phyloP scores from a whole-genome alignment of 345 rosid genomes.

The Microcos paniculata region DNA sequence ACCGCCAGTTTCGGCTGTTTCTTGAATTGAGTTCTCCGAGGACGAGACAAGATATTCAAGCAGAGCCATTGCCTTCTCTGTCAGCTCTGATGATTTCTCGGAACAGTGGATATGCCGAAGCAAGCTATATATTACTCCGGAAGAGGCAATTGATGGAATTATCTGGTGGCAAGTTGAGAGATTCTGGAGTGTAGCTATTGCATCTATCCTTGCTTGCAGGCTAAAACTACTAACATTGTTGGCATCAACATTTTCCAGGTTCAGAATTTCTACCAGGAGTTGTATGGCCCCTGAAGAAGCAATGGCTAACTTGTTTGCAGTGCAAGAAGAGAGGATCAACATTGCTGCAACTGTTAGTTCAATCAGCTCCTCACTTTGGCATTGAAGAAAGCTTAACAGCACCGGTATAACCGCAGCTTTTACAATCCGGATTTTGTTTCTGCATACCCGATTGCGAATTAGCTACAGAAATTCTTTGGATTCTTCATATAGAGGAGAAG shows the following conservation, averaged over 20 bases:
- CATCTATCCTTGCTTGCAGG: conserved; percentile 53
- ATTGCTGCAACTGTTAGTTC: conserved; percentile 61
- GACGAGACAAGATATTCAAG: conserved; percentile 44
- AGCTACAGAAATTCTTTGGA: not conserved
- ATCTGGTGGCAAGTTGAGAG: conserved; percentile 63
- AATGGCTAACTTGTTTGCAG: conserved; percentile 57
- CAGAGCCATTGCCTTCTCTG: conserved; percentile 59
- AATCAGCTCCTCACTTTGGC: conserved; percentile 34
- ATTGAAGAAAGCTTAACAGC: conserved; percentile 52
- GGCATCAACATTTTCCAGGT: conserved; percentile 1
- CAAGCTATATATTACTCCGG: conserved; percentile 46
- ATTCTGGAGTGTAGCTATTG: conserved; percentile 71
- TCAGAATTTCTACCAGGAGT: conserved; percentile 40
- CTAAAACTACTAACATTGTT: conserved; percentile 13
- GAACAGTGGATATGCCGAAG: conserved; percentile 42
- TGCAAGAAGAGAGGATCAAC: conserved; percentile 71
- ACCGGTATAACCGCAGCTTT: conserved; percentile 61
- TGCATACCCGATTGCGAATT: conserved; percentile 17
- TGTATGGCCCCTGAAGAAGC: conserved; percentile 57
- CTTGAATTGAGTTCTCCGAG: conserved; percentile 40
- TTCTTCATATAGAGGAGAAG: not conserved
- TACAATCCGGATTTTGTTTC: conserved; percentile 74
- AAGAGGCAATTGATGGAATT: conserved; percentile 48
- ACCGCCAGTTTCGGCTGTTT: conserved; percentile 33
- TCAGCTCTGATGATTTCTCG: conserved; percentile 48